Conservation (phyloP, 305 asterid genomes). For the Fraxinus sp. region DNA sequence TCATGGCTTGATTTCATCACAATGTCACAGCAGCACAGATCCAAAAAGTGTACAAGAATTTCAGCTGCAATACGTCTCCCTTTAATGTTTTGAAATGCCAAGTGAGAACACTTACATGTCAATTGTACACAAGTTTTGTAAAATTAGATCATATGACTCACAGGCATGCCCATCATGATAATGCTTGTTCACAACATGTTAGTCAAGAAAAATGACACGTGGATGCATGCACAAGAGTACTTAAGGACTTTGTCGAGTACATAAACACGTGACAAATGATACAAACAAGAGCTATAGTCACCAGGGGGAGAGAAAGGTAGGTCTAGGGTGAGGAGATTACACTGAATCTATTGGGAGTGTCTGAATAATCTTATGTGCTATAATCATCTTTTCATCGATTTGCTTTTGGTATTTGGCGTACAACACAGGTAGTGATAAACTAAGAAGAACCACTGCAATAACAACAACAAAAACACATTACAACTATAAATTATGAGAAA, state of each 20-base stretch:
- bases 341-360: slow-evolving; percentile 42
- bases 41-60: not conserved
- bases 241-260: not conserved
- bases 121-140: not conserved
- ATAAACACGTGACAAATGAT: not conserved
- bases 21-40: not conserved
- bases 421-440: slow-evolving; percentile 66
- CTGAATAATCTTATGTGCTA: slow-evolving; percentile 43
- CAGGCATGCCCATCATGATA: not conserved
- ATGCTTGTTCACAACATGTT: not conserved
- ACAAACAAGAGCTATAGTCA: not conserved
- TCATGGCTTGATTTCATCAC: not conserved
- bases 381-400: slow-evolving; percentile 56
- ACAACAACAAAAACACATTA: slow-evolving; percentile 12
- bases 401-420: slow-evolving; percentile 63
- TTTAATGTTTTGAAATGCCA: not conserved
- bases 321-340: slow-evolving; percentile 24
- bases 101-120: not conserved
- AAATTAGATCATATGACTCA: not conserved
- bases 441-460: slow-evolving; percentile 60
- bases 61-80: not conserved
- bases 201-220: not conserved
- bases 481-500: not conserved
- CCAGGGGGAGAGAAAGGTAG: not conserved
- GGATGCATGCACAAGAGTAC: not conserved